Evolutionary conservation across 2,329 filamentous ascomycete genomes (phyloP), one percentile per base, ranked within the genome.

Genomic region (Pseudonectria buxi): DNA sequence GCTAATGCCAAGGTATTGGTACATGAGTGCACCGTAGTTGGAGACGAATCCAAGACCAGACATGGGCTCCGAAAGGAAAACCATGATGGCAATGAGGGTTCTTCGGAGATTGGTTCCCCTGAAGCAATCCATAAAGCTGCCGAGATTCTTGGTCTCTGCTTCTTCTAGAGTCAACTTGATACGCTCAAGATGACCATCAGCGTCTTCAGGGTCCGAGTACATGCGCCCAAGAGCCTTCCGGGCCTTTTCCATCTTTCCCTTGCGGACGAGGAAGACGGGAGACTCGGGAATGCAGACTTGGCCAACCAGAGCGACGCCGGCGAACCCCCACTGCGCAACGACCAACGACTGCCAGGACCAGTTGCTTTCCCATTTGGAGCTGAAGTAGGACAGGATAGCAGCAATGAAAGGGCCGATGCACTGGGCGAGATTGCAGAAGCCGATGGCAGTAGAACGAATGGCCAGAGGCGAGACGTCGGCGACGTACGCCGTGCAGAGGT

Each of bases 81-180:
- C 61, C 38, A 68, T 65, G 18, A 61, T 54, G 41, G 64, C 56
- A 26, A 69, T 62, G 16, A 63, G 44, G 0, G 65, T 66, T 14
- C 68, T 50, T 4, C 66, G 56, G 2, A 64, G 52, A 33, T 74
- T 64, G 3, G 54, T 47, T 3, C 59, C 59, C 7, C 55, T 59
- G 51, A 73, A 72, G 44, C 63, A 68, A 43, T 68, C 64, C 6
- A 45, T 18, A 29, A 69, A 72, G 0, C 61, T 62, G 3, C 45
- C 51, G 1, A 54, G 44, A 4, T 52, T 53, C 9, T 51, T 39
- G 4, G 50, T 50, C 3, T 47, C 48, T 6, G 63, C 58, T 35
- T 67, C 60, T 41, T 70, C 64, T 15, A 68, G 61, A 36, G 74
- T 71, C n/a, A 62, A 56, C 43, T 66, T 61, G 37, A 77, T 66